Evolutionary conservation across 768 basidiomycete genomes (phyloP).

Genomic region (Suillus hirtellus): DNA sequence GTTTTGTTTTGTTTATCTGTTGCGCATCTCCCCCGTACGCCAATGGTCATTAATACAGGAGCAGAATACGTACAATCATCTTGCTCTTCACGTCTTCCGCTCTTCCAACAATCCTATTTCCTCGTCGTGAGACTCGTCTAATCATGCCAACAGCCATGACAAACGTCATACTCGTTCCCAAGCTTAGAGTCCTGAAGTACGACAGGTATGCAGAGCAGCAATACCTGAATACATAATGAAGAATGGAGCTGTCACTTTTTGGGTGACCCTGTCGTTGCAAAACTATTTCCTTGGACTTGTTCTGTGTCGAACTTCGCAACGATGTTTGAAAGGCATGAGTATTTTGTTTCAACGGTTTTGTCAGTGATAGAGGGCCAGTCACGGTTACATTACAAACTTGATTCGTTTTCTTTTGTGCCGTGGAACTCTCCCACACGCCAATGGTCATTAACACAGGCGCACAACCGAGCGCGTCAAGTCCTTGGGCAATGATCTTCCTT

Average conservation of each 20-base stretch:
- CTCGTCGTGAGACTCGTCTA: background rate
- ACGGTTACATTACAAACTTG: too few species aligned
- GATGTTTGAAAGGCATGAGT: too few species aligned
- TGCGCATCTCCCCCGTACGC: too few species aligned
- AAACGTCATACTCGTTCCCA: background rate
- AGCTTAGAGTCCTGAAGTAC: background rate
- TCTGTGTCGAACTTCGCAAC: conserved; percentile 15
- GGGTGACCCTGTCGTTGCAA: too few species aligned
- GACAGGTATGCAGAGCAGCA: background rate
- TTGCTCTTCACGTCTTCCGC: background rate
- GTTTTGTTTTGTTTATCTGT: too few species aligned
- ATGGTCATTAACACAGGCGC: too few species aligned
- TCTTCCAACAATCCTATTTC: background rate
- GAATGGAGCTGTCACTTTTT: too few species aligned
- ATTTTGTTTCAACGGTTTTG: too few species aligned
- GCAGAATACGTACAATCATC: background rate
- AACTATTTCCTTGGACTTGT: conserved; percentile 13
- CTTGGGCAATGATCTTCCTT: background rate
- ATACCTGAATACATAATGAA: too few species aligned
- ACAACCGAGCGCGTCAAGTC: background rate
- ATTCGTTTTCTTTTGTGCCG: too few species aligned
- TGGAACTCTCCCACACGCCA: too few species aligned
- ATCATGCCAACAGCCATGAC: background rate
- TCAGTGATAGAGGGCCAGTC: too few species aligned
- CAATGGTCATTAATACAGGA: background rate